Percentiles rank a stretch among this genome's conserved stretches.
These are phyloP conservation scores for Penicillium malachiteum DNA, from an alignment of 495 filamentous ascomycete genomes.

Conservation along the genomic window DNA sequence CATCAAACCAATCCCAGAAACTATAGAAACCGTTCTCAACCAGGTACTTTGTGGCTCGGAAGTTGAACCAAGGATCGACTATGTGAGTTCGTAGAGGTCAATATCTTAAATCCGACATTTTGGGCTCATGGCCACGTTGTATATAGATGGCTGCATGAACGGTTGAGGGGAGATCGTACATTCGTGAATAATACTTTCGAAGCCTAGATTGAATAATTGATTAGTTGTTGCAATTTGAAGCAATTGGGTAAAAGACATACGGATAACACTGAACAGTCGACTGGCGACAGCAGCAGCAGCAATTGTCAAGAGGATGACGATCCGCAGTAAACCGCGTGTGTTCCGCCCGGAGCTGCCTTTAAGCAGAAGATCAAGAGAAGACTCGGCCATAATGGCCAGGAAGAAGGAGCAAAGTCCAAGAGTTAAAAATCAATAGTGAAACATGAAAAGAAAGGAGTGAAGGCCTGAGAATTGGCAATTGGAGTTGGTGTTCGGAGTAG, in stretches of 20 bases:
- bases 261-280: slow-evolving; percentile 96
- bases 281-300: slow-evolving; percentile 90
- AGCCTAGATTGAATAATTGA: slow-evolving; percentile 57
- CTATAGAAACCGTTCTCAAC: slow-evolving; percentile 95
- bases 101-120: slow-evolving; percentile 13
- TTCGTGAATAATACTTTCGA: slow-evolving; percentile 99
- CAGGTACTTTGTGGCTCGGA: slow-evolving; percentile 96
- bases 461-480: slow-evolving; percentile 39
- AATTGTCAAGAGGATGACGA: slow-evolving; percentile 90
- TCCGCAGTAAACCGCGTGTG: slow-evolving; percentile 80
- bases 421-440: slow-evolving; percentile 19
- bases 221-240: background rate
- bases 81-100: slow-evolving; percentile 20
- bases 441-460: slow-evolving; percentile 32
- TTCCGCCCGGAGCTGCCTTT: slow-evolving; percentile 68
- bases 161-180: slow-evolving; percentile 60
- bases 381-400: slow-evolving; percentile 54
- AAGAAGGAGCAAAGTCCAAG: slow-evolving; percentile 35
- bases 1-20: slow-evolving; percentile 99
- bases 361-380: slow-evolving; percentile 56
- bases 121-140: slow-evolving; percentile 8
- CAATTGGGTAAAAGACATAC: slow-evolving; percentile 52
- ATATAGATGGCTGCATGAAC: slow-evolving; percentile 4
- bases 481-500: slow-evolving; percentile 21
- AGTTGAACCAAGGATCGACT: slow-evolving; percentile 99